These are phyloP conservation scores for Aspergillus melleus DNA, from an alignment of 2,329 filamentous ascomycete genomes.

Conservation along the genomic window DNA sequence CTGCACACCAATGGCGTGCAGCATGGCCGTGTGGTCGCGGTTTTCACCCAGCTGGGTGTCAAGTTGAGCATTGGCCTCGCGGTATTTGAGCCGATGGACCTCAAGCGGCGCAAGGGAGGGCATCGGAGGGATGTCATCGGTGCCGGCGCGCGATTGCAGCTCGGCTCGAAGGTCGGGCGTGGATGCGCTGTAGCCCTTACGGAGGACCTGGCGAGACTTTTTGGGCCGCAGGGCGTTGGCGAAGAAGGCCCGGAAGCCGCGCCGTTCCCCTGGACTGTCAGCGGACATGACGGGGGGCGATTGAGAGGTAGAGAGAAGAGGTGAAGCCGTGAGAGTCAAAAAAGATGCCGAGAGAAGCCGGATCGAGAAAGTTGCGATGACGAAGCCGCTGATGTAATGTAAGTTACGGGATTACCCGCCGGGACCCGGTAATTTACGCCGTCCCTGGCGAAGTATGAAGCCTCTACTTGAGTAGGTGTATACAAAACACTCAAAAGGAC, in stretches of 20 bases:
- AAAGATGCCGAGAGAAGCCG: background rate
- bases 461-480: too few relatives aligned
- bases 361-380: background rate
- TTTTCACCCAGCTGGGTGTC: constrained; percentile 40
- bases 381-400: too few relatives aligned
- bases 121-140: constrained; percentile 29
- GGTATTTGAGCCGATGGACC: constrained; percentile 36
- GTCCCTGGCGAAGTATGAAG: too few relatives aligned
- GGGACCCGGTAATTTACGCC: too few relatives aligned
- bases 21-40: constrained; percentile 37
- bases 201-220: constrained; percentile 39
- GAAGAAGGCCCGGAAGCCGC: constrained; percentile 32
- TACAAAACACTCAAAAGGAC: too few relatives aligned
- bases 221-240: constrained; percentile 33
- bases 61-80: constrained; percentile 24
- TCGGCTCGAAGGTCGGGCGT: constrained; percentile 29
- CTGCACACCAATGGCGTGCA: constrained; percentile 36
- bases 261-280: constrained; percentile 32
- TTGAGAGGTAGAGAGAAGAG: background rate
- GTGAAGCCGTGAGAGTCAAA: background rate
- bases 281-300: constrained; percentile 25
- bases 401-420: too few relatives aligned
- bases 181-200: constrained; percentile 31
- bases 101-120: constrained; percentile 35
- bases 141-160: constrained; percentile 19